Evolutionary conservation across 2,329 filamentous ascomycete genomes (phyloP).

Genomic region (Rutstroemia sydowiana): DNA sequence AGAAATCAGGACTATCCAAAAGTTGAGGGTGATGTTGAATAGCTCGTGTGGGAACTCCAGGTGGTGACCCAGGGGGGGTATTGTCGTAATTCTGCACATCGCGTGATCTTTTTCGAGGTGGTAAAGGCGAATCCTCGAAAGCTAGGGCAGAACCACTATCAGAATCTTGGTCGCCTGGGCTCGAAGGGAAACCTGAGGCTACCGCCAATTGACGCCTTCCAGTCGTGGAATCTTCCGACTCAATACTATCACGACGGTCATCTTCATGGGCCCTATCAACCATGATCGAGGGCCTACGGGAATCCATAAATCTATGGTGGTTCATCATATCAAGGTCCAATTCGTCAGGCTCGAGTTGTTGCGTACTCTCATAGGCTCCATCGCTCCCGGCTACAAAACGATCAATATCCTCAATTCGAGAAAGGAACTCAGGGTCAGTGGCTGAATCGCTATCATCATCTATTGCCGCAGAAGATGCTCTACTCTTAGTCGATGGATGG

Average conservation of each 20-base stretch:
- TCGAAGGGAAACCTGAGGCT: slow-evolving; percentile 7
- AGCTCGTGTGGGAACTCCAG: slow-evolving; percentile 8
- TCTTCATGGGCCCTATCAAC: background rate
- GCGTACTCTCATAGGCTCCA: slow-evolving; percentile 2
- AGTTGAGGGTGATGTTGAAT: slow-evolving; percentile 12
- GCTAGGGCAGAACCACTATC: slow-evolving; percentile 1
- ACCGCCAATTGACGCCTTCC: slow-evolving; percentile 8
- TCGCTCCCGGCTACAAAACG: slow-evolving; percentile 5
- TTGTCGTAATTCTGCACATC: slow-evolving; percentile 14
- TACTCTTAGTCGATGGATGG: background rate
- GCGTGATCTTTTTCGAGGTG: slow-evolving; percentile 16
- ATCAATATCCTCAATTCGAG: background rate
- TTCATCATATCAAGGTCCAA: slow-evolving; percentile 8
- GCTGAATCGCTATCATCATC: background rate
- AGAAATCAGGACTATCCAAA: slow-evolving; percentile 17
- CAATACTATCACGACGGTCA: slow-evolving; percentile 12
- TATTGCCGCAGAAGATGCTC: background rate
- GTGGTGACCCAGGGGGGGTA: slow-evolving; percentile 22
- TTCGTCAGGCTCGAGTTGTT: background rate
- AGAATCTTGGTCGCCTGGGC: slow-evolving; percentile 13
- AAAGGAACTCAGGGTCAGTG: background rate
- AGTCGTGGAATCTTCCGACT: slow-evolving; percentile 19
- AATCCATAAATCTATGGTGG: background rate
- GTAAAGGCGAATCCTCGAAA: slow-evolving; percentile 21
- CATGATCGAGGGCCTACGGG: slow-evolving; percentile 1